Conservation (phyloP, 139 green algal species). For the Chlorella sp. region DNA sequence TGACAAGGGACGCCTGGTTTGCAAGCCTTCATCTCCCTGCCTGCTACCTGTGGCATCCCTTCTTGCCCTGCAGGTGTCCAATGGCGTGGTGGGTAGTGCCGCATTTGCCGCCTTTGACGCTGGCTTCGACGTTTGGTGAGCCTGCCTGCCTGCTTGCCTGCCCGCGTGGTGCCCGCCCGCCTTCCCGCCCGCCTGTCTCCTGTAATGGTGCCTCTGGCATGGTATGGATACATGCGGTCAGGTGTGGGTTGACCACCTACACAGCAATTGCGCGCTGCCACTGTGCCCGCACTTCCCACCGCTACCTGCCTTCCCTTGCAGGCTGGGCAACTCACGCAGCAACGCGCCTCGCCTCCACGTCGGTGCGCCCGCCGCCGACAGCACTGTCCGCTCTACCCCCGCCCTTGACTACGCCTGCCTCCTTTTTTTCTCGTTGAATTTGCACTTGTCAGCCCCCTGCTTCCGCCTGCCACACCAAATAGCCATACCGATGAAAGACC, state of each 20-base stretch:
- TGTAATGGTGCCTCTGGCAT: too few relatives aligned
- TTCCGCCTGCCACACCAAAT: too few relatives aligned
- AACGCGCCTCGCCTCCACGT: slow-evolving; percentile 82
- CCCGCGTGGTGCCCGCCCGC: too few relatives aligned
- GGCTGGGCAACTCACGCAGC: slow-evolving; percentile 86
- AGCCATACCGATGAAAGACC: neutral
- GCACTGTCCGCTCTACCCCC: neutral
- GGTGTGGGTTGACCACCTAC: neutral
- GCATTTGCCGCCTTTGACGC: slow-evolving; percentile 93
- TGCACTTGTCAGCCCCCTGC: neutral
- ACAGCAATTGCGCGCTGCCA: too few relatives aligned
- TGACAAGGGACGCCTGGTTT: neutral
- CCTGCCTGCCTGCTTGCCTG: neutral
- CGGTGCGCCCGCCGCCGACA: neutral
- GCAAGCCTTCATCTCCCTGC: neutral
- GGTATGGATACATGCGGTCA: too few relatives aligned
- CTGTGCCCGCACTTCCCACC: too few relatives aligned
- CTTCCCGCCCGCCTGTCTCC: too few relatives aligned
- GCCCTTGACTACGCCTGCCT: neutral
- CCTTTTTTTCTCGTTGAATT: neutral
- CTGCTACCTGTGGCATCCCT: neutral
- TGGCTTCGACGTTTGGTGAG: slow-evolving; percentile 91
- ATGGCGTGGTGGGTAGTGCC: slow-evolving; percentile 79
- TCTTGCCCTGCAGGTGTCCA: slow-evolving; percentile 17
- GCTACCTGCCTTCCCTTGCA: neutral